These are phyloP conservation scores for Cryptococcus sp. DNA, from an alignment of 1,284 basidiomycete species.

Conservation along the genomic window DNA sequence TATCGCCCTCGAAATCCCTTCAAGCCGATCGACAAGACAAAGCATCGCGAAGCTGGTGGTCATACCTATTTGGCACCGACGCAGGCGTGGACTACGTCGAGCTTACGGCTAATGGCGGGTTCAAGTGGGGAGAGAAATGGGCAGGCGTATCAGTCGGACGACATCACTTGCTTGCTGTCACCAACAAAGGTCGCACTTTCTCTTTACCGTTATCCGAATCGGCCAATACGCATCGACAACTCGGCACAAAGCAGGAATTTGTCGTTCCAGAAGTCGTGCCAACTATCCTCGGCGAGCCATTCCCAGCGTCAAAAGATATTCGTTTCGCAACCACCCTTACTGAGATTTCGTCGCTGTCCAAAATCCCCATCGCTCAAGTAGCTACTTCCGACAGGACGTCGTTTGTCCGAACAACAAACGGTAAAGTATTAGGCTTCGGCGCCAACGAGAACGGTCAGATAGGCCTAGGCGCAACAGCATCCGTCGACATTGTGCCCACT, in stretches of 20 bases:
- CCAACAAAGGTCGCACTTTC: constrained; percentile 77
- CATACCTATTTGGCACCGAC: constrained; percentile 40
- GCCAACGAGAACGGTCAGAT: constrained; percentile 84
- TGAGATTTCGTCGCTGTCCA: constrained; percentile 75
- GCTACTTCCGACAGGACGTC: constrained; percentile 73
- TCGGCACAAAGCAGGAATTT: constrained; percentile 66
- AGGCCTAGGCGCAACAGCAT: constrained; percentile 71
- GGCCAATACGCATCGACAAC: constrained; percentile 84
- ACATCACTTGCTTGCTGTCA: constrained; percentile 82
- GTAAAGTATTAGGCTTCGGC: constrained; percentile 84
- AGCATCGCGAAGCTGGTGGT: constrained; percentile 36
- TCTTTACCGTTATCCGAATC: constrained; percentile 71
- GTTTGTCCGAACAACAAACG: constrained; percentile 68
- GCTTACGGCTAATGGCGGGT: constrained; percentile 56
- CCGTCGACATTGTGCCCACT: constrained; percentile 71
- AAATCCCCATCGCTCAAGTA: constrained; percentile 67
- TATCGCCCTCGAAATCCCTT: constrained; percentile 58
- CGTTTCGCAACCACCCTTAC: constrained; percentile 72
- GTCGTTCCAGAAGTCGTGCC: constrained; percentile 8
- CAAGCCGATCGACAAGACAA: constrained; percentile 35
- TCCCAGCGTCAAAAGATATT: constrained; percentile 56
- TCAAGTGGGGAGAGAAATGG: constrained; percentile 64
- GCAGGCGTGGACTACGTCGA: constrained; percentile 53
- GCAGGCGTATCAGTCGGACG: constrained; percentile 70
- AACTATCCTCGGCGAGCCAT: constrained; percentile 32